Conservation (phyloP, 2,329 filamentous ascomycete species). For the Aureobasidium subglaciale region DNA sequence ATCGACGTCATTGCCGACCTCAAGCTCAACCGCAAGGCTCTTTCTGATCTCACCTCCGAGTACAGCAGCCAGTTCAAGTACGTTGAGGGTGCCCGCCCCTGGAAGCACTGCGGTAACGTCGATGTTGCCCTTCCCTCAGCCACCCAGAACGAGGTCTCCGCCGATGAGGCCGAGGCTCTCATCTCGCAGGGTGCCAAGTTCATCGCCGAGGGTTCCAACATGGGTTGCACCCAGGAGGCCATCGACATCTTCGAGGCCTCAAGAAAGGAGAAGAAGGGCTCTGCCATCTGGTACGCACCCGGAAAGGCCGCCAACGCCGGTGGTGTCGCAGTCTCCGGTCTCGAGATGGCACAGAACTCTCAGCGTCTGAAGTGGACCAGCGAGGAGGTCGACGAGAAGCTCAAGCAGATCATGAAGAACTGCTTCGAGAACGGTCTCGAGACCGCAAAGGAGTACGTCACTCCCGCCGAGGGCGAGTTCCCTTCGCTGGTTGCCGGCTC, state of each 20-base stretch:
- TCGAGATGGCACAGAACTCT: slow-evolving; percentile 99
- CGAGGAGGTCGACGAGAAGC: slow-evolving; percentile 84
- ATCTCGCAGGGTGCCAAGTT: slow-evolving; percentile 70
- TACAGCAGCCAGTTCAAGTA: slow-evolving; percentile 69
- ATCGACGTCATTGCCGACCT: slow-evolving; percentile 71
- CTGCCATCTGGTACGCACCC: slow-evolving; percentile 88
- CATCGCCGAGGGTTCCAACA: slow-evolving; percentile 96
- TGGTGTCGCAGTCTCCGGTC: slow-evolving; percentile 91
- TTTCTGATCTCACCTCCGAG: slow-evolving; percentile 60
- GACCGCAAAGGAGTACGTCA: slow-evolving; percentile 84
- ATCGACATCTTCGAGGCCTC: slow-evolving; percentile 86
- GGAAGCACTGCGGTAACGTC: slow-evolving; percentile 81
- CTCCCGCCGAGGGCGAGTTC: slow-evolving; percentile 69
- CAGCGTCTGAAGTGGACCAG: slow-evolving; percentile 74
- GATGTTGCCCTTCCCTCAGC: slow-evolving; percentile 89
- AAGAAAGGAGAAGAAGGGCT: slow-evolving; percentile 60
- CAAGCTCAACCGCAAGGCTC: slow-evolving; percentile 79
- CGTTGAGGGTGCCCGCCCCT: slow-evolving; percentile 79
- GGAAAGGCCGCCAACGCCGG: slow-evolving; percentile 95
- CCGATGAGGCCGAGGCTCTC: slow-evolving; percentile 79
- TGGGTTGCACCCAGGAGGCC: slow-evolving; percentile 94
- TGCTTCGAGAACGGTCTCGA: slow-evolving; percentile 84
- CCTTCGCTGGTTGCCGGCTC: slow-evolving; percentile 86
- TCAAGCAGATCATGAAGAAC: slow-evolving; percentile 90
- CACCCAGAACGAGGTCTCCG: slow-evolving; percentile 95